Conservation (phyloP, 1,284 basidiomycete genomes). For the Ustilago shanxiensis region DNA sequence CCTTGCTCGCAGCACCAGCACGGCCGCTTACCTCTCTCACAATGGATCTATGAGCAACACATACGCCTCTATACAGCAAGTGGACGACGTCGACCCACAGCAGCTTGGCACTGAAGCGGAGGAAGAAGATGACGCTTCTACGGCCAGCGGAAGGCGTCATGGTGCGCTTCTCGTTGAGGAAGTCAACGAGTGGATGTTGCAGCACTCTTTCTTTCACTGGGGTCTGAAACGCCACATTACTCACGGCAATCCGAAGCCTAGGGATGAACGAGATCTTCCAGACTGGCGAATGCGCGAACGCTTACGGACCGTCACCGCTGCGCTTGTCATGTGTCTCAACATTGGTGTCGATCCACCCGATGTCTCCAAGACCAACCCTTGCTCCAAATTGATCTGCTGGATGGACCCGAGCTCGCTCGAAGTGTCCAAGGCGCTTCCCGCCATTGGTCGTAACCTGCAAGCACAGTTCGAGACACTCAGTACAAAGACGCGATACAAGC, state of each 20-base stretch:
- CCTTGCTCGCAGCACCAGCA: constrained; percentile 18
- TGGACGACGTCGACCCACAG: constrained; percentile 32
- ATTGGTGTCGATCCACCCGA: constrained; percentile 98
- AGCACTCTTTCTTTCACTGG: constrained; percentile 68
- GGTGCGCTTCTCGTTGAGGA: constrained; percentile 66
- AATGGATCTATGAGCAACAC: constrained; percentile 14
- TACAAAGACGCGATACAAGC: constrained; percentile 75
- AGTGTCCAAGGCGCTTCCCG: constrained; percentile 69
- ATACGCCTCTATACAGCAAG: constrained; percentile 15
- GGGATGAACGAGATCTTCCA: constrained; percentile 77
- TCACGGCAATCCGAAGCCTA: constrained; percentile 82
- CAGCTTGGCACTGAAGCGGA: constrained; percentile 43
- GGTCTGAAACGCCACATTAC: constrained; percentile 82
- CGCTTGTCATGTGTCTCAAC: constrained; percentile 94
- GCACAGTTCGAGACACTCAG: constrained; percentile 94
- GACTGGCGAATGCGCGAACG: constrained; percentile 81
- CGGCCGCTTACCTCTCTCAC: constrained; percentile 7
- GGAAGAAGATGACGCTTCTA: constrained; percentile 60
- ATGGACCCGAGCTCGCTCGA: constrained; percentile 92
- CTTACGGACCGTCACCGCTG: constrained; percentile 87
- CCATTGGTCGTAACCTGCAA: constrained; percentile 90
- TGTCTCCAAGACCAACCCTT: constrained; percentile 95
- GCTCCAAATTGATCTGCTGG: constrained; percentile 96
- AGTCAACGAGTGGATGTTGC: constrained; percentile 65
- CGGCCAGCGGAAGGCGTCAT: constrained; percentile 63